Base-by-base conservation (phyloP, 1,284 basidiomycete genomes). In the Cyathus pygmaeus region DNA sequence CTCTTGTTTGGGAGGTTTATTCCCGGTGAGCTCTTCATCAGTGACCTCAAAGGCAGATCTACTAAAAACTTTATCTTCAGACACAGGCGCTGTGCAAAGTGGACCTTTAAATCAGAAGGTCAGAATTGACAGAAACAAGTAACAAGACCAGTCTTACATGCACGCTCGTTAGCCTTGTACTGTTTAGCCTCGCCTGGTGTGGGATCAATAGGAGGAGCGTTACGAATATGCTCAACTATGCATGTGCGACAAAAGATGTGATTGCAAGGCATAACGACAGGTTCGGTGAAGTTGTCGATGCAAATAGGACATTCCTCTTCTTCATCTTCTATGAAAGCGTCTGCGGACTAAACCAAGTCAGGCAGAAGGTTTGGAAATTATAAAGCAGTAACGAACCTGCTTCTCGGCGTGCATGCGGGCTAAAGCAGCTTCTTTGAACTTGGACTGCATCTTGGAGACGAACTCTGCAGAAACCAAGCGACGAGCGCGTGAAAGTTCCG, bases 291-390 rank as follows among this genome's bases (percentile, higher is more conserved):
- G 4, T 68, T 70, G 60, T 88, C 86, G 59, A 81, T 83, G 65
- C 85, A 87, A 42, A 88, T 82, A 0, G 86, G 82, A 62, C 85
- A 89, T 51, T 86, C 84, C 46, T 86, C 85, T 51, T 86, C 84
- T 47, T 86, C 85, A 30, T 78, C 79, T 31, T 86, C 85, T 11
- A 79, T 63, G 17, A 73, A 72, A 10, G 83, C 84, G 67, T 87
- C 83, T 1, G 68, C 67, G 33, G 84, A 85, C 84, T 86, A 56
- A 1, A 61, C 53, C 23, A 49, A 11, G 29, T 19, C 41, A 17
- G 30, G 24, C 3, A 47, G 21, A 21, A 21, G n/a, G n/a, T 17
- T 24, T 9, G 15, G 24, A 26, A 41, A 29, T 23, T 21, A 13
- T n/a, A n/a, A 24, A 36, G 13, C n/a, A 24, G 13, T 19, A 15